These are phyloP conservation scores for Silene conica DNA, from an alignment of 148 eudicot species.

Conservation along the genomic window DNA sequence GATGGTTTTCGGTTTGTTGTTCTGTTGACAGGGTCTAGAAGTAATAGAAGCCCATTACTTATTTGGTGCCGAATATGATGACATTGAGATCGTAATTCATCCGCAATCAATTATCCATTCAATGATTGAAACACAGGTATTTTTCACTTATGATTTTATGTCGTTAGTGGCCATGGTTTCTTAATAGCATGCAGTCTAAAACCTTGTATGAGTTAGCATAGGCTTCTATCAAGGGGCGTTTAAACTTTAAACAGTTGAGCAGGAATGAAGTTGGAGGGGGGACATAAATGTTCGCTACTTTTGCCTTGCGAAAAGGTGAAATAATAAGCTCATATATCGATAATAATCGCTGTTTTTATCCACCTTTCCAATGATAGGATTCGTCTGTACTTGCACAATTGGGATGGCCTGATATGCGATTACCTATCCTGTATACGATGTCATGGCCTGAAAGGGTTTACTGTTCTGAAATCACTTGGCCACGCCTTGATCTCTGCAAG, in stretches of 20 bases:
- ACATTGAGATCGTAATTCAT: slow-evolving; percentile 93
- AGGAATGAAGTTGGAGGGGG: no score
- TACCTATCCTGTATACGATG: slow-evolving; percentile 90
- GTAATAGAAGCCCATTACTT: slow-evolving; percentile 99
- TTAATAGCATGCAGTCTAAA: not conserved
- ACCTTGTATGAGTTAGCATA: not conserved
- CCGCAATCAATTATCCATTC: slow-evolving; percentile 97
- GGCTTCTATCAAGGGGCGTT: no score
- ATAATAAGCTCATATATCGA: not conserved
- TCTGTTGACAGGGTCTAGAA: slow-evolving; percentile 75
- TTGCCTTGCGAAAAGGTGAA: not conserved
- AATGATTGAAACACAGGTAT: slow-evolving; percentile 96
- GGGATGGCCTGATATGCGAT: slow-evolving; percentile 99
- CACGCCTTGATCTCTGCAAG: slow-evolving; percentile 99
- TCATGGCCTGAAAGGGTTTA: slow-evolving; percentile 95
- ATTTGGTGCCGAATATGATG: slow-evolving; percentile 84
- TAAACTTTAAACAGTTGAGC: no score
- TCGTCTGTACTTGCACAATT: slow-evolving; percentile 92
- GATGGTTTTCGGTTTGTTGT: slow-evolving; percentile 6
- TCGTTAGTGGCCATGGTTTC: not conserved
- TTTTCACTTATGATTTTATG: not conserved
- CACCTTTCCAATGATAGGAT: slow-evolving; percentile 45
- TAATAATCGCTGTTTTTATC: not conserved
- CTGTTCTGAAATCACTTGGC: slow-evolving; percentile 98
- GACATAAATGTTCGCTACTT: not conserved